Evolutionary conservation across 805 yeast species (phyloP).

Genomic region (Pichia scutulata): DNA sequence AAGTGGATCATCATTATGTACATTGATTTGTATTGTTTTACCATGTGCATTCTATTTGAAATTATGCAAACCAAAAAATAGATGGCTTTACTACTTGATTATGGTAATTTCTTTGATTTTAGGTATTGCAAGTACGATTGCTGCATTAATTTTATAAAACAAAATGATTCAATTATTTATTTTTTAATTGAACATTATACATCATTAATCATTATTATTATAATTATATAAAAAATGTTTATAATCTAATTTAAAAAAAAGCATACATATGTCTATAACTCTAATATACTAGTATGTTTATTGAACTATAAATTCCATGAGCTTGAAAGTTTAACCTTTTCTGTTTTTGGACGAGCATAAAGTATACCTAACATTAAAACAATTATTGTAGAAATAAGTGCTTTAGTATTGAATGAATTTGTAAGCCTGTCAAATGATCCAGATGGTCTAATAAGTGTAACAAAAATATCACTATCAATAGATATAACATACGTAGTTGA

Average conservation of each 20-base stretch:
- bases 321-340: conserved; percentile 42
- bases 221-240: background rate
- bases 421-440: conserved; percentile 73
- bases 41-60: conserved; percentile 71
- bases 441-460: conserved; percentile 74
- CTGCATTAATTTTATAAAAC: conserved; percentile 29
- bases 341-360: conserved; percentile 51
- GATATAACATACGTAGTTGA: conserved; percentile 70
- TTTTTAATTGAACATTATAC: background rate
- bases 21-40: conserved; percentile 68
- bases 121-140: conserved; percentile 56
- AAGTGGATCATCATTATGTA: conserved; percentile 77
- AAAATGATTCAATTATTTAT: background rate
- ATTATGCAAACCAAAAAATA: conserved; percentile 44
- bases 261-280: too few species aligned
- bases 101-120: conserved; percentile 40
- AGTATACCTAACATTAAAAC: conserved; percentile 40
- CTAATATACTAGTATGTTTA: too few species aligned
- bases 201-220: background rate
- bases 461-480: conserved; percentile 64
- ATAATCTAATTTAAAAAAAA: too few species aligned
- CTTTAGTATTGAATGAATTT: conserved; percentile 56
- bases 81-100: conserved; percentile 34
- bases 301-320: conserved; percentile 35
- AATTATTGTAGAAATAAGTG: conserved; percentile 52